Evolutionary conservation across 2,329 filamentous ascomycete genomes (phyloP).

Genomic region (Trichoderma sp.): DNA sequence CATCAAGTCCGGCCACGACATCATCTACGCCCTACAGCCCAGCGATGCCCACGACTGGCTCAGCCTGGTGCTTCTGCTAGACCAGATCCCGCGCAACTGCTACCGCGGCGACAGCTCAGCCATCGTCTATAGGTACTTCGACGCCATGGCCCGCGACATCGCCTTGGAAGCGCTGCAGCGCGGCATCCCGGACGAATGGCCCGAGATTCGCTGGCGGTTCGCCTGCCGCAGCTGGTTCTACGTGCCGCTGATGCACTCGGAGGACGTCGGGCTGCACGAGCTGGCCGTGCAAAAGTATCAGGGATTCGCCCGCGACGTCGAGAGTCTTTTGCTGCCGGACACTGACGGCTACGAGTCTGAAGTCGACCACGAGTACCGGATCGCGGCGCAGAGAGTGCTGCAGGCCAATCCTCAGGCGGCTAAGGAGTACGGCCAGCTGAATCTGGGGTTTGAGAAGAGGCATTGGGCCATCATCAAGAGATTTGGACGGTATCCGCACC

Average conservation of each 20-base stretch:
- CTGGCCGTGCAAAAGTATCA: conserved; percentile 32
- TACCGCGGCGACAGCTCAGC: conserved; percentile 48
- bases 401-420: conserved; percentile 28
- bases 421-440: conserved; percentile 24
- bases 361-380: conserved; percentile 26
- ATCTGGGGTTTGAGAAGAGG: conserved; percentile 38
- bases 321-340: conserved; percentile 30
- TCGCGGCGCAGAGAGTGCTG: conserved; percentile 29
- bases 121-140: conserved; percentile 53
- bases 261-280: conserved; percentile 46
- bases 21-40: conserved; percentile 30
- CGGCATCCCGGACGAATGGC: conserved; percentile 29
- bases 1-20: conserved; percentile 29
- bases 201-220: conserved; percentile 34
- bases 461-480: conserved; percentile 49
- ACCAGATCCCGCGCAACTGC: conserved; percentile 61
- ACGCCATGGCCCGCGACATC: conserved; percentile 50
- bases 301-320: conserved; percentile 33
- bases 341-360: not conserved
- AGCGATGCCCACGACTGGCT: conserved; percentile 40
- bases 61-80: conserved; percentile 54
- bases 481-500: conserved; percentile 59
- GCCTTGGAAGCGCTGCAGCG: conserved; percentile 34
- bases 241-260: conserved; percentile 59
- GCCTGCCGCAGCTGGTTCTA: conserved; percentile 54